Conservation (phyloP, 495 filamentous ascomycete species). For the Physcia stellaris region DNA sequence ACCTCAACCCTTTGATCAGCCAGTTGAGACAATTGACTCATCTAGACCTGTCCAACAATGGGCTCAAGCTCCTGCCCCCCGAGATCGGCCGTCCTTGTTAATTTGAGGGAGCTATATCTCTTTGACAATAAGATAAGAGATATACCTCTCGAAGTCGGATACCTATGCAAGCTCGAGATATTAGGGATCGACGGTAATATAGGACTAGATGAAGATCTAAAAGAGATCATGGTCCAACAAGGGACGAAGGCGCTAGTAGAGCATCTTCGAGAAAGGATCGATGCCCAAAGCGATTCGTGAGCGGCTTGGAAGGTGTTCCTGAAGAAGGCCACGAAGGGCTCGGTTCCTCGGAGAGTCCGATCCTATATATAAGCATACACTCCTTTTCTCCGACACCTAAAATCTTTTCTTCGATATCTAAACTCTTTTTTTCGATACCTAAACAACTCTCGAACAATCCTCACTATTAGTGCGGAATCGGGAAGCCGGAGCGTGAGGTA, state of each 20-base stretch:
- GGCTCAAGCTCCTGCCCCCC: slow-evolving; percentile 66
- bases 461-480: no score
- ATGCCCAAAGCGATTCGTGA: no score
- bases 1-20: slow-evolving; percentile 64
- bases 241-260: slow-evolving; percentile 77
- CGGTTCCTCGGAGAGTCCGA: no score
- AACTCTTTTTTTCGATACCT: no score
- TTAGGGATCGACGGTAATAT: slow-evolving; percentile 90
- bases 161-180: slow-evolving; percentile 71
- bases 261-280: slow-evolving; percentile 66
- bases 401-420: no score
- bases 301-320: no score
- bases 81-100: slow-evolving; percentile 95
- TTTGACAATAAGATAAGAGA: slow-evolving; percentile 80
- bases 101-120: slow-evolving; percentile 60
- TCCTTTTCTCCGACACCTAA: no score
- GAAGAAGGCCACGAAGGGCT: no score
- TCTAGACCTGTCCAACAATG: slow-evolving; percentile 81
- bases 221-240: slow-evolving; percentile 66
- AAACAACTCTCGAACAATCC: no score
- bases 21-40: slow-evolving; percentile 60
- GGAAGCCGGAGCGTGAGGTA: no score
- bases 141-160: slow-evolving; percentile 77
- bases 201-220: slow-evolving; percentile 53
- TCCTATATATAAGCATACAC: no score